Conservation (phyloP, 805 yeast genomes). For the Starmerella stellata region DNA sequence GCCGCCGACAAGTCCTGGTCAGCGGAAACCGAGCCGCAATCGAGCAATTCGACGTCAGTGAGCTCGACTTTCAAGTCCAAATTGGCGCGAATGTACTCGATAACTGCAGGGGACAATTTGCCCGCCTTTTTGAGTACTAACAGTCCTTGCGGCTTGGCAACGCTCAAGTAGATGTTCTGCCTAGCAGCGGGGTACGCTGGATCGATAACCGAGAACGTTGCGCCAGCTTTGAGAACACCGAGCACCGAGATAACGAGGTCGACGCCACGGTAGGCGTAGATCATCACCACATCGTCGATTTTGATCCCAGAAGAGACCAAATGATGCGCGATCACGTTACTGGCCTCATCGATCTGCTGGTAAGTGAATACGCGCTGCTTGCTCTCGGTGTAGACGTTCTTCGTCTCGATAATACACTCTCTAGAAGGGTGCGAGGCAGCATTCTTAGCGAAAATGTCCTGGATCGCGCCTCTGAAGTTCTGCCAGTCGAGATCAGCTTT, state of each 20-base stretch:
- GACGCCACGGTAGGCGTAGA: constrained; percentile 93
- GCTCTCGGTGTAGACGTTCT: constrained; percentile 32
- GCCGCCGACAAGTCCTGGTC: constrained; percentile 18
- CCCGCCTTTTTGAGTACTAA: constrained; percentile 89
- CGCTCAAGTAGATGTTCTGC: constrained; percentile 80
- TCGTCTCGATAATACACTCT: constrained; percentile 84
- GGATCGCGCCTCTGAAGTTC: constrained; percentile 85
- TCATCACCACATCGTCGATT: constrained; percentile 91
- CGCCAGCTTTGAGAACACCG: constrained; percentile 98
- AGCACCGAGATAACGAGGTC: constrained; percentile 91
- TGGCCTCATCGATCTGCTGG: constrained; percentile 75
- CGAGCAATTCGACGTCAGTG: constrained; percentile 59
- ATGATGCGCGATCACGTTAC: constrained; percentile 83
- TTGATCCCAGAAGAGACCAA: constrained; percentile 62
- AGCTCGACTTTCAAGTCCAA: constrained; percentile 54
- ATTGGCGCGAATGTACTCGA: constrained; percentile 55
- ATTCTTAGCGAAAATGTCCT: constrained; percentile 79
- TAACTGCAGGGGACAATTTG: constrained; percentile 53
- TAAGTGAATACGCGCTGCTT: constrained; percentile 56
- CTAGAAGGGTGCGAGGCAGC: constrained; percentile 73
- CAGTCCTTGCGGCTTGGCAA: constrained; percentile 82
- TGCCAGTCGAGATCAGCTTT: constrained; percentile 75
- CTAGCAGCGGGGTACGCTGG: constrained; percentile 98
- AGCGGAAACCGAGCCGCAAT: constrained; percentile 44
- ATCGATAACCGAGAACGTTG: constrained; percentile 93